Evolutionary conservation across 305 asterid genomes (phyloP).

Genomic region (Fraxinus ornus): DNA sequence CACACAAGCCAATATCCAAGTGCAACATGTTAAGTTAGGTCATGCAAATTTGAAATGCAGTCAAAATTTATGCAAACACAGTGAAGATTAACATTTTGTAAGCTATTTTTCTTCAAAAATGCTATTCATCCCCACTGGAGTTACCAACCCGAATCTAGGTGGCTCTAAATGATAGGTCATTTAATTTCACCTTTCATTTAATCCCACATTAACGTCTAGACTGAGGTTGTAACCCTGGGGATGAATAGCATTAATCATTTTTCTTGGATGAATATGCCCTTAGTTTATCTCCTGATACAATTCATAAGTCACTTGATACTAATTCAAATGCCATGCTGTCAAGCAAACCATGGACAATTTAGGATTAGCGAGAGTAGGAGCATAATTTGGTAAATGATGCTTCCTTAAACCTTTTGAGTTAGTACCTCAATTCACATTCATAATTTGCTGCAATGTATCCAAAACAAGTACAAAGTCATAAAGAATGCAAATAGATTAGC

Average conservation of each 20-base stretch:
- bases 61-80: background rate
- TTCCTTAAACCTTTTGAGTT: background rate
- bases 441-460: background rate
- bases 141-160: too few species aligned
- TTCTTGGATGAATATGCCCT: background rate
- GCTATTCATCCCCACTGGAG: too few species aligned
- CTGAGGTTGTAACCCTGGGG: too few species aligned
- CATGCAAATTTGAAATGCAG: background rate
- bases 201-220: too few species aligned
- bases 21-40: background rate
- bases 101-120: too few species aligned
- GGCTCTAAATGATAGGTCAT: too few species aligned
- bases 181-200: too few species aligned
- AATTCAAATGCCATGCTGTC: background rate
- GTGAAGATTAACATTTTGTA: background rate
- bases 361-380: background rate
- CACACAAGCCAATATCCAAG: background rate
- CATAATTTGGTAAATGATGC: background rate
- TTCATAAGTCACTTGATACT: background rate
- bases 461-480: background rate
- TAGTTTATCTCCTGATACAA: background rate
- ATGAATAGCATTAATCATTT: too few species aligned
- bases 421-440: background rate
- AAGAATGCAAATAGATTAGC: background rate
- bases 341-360: background rate